Base-by-base conservation (phyloP, 1,284 basidiomycete genomes). In the Moniliophthora roreri region DNA sequence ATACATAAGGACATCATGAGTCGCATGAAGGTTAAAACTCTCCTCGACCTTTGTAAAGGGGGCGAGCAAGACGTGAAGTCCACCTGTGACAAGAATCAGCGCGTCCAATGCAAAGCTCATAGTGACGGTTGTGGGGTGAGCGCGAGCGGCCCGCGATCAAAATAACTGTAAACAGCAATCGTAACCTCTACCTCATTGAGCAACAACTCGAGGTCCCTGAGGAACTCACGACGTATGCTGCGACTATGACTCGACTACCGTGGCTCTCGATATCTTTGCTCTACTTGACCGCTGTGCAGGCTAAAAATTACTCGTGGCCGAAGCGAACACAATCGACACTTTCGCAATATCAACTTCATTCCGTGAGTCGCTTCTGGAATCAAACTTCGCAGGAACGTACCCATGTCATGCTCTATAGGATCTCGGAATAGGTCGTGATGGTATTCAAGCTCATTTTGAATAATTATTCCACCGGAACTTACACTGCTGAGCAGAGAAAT, bases 31-130 rank as follows among this genome's bases (percentile, higher is more conserved):
- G 57, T 90, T 95, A 77, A 98, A 98, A 65, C 89, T 93, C 73
- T 99, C 96, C 69, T 99, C 97, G 37, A 99, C 96, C 72, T 99
- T 99, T 2, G 91, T 93, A 67, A 90, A 95, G 0, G 96, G 96
- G 2, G 91, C 81, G 4, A 92, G 69, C 4, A 89, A 59, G 50
- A 95, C 86, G 62, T 95, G 89, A 1, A 68, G 57, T 73, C 82
- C 85, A 40, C 79, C 76, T 23, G 83, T 75, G 0, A 70, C 60
- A 38, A 90, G 67, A 5, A 93, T 69, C 3, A 86, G 62, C 36
- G 77, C 59, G 64, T 91, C 87, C n/a, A 81, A 66, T 3, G 63
- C 61, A 9, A 71, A 58, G 58, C 69, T 70, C 73, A 77, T 76
- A 15, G 41, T 56, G 26, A 21, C 20, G 9, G 34, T 38, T 21